A percentile compares a stretch with the other conserved stretches of the same genome.
phyloP scores from a whole-genome alignment of 345 rosid genomes.

The Linum usitatissimum region DNA sequence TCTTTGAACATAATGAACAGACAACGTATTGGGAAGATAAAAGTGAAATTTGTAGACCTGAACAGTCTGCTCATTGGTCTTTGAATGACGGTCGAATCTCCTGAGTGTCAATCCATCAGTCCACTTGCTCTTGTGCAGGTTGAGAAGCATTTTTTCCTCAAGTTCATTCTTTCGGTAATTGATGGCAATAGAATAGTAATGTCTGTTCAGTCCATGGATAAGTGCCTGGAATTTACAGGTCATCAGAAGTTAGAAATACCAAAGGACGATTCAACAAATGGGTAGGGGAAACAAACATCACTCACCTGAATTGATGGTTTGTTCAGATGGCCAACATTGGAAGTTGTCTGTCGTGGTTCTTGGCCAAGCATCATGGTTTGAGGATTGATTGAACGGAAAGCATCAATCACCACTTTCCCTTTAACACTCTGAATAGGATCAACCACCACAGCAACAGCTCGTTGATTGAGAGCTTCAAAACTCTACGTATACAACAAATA shows the following conservation, averaged over 20 bases:
- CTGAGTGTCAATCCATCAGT: slow-evolving; percentile 90
- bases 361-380: slow-evolving; percentile 99
- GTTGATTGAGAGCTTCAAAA: slow-evolving; percentile 97
- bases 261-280: too few relatives aligned
- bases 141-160: slow-evolving; percentile 93
- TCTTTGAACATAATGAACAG: background rate
- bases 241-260: slow-evolving; percentile 3
- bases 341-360: slow-evolving; percentile 96
- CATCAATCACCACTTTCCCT: slow-evolving; percentile 98
- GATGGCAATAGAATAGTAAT: slow-evolving; percentile 95
- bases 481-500: slow-evolving; percentile 31
- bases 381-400: slow-evolving; percentile 89
- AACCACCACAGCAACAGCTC: slow-evolving; percentile 98
- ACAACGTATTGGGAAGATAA: background rate
- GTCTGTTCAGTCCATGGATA: slow-evolving; percentile 97
- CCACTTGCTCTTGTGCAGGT: slow-evolving; percentile 99
- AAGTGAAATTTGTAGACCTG: slow-evolving; percentile 36
- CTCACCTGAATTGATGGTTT: slow-evolving; percentile 93
- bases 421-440: slow-evolving; percentile 98
- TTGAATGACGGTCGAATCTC: slow-evolving; percentile 78
- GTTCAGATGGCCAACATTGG: slow-evolving; percentile 94
- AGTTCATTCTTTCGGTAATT: slow-evolving; percentile 96
- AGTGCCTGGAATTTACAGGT: slow-evolving; percentile 49
- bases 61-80: slow-evolving; percentile 85
- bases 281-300: background rate